These are phyloP conservation scores for Macaranga tanarius DNA, from an alignment of 441 rosid species.

Conservation along the genomic window DNA sequence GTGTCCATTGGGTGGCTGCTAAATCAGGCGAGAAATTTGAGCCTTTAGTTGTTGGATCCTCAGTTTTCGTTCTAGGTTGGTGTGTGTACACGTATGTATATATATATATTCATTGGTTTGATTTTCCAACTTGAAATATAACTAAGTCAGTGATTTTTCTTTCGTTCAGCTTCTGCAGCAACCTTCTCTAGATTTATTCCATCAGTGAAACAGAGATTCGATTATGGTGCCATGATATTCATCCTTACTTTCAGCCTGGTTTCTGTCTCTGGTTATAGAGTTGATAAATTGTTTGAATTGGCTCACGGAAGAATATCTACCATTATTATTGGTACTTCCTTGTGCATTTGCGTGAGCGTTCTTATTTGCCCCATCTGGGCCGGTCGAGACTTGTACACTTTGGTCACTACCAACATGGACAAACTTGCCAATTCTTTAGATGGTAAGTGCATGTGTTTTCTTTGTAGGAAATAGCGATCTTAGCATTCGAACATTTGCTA, in stretches of 20 bases:
- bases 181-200: conserved; percentile 80
- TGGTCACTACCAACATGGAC: conserved; percentile 49
- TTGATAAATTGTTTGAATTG: conserved; percentile 50
- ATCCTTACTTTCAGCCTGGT: conserved; percentile 72
- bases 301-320: conserved; percentile 67
- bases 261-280: conserved; percentile 63
- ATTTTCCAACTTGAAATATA: not conserved
- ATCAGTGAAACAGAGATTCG: conserved; percentile 58
- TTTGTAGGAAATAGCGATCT: not conserved
- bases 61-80: conserved; percentile 68
- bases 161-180: conserved; percentile 52
- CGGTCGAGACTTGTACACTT: conserved; percentile 67
- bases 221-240: conserved; percentile 71
- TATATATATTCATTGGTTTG: not conserved
- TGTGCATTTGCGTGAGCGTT: conserved; percentile 54
- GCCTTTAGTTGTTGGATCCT: conserved; percentile 60
- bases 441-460: conserved; percentile 37
- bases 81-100: too few species aligned
- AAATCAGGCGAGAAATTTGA: conserved; percentile 53
- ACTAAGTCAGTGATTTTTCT: not conserved
- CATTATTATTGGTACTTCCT: conserved; percentile 57
- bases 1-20: conserved; percentile 64
- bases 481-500: not conserved
- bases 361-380: conserved; percentile 89
- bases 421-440: conserved; percentile 66